Conservation (phyloP, 1,139 yeast species). For the Schwanniomyces etchellsii region DNA sequence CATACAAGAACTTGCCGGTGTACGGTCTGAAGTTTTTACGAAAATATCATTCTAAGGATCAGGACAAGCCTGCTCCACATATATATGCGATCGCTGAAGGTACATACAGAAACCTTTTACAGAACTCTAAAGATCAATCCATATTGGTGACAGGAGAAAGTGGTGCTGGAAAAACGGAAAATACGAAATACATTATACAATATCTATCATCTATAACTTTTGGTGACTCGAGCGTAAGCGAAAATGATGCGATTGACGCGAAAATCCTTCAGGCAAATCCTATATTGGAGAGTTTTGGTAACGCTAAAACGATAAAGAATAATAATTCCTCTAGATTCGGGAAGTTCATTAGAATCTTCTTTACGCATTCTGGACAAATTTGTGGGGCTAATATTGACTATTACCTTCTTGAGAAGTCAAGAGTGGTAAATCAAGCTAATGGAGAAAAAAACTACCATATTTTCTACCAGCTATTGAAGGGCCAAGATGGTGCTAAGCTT, state of each 20-base stretch:
- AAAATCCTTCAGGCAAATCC: constrained; percentile 94
- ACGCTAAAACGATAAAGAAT: constrained; percentile 92
- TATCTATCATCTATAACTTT: constrained; percentile 75
- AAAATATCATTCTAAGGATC: constrained; percentile 45
- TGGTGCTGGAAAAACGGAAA: constrained; percentile 98
- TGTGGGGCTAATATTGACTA: constrained; percentile 92
- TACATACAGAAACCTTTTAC: constrained; percentile 72
- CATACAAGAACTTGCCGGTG: constrained; percentile 74
- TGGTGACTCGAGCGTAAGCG: constrained; percentile 9
- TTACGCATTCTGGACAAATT: constrained; percentile 58
- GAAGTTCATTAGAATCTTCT: constrained; percentile 86
- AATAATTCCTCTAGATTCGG: constrained; percentile 97
- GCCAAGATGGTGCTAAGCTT: constrained; percentile 50
- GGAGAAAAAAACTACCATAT: constrained; percentile 89
- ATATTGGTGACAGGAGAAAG: constrained; percentile 96
- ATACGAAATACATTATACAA: constrained; percentile 92
- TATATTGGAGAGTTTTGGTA: constrained; percentile 92
- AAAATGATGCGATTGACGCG: constrained; percentile 50
- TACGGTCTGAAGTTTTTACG: constrained; percentile 58
- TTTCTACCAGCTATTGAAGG: constrained; percentile 79
- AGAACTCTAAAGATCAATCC: constrained; percentile 73
- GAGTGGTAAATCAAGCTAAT: constrained; percentile 76
- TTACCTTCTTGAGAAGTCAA: constrained; percentile 87
- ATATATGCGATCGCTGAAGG: constrained; percentile 88
- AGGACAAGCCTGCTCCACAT: constrained; percentile 65